Percentiles rank a stretch among this genome's conserved stretches.
phyloP scores from a whole-genome alignment of 1,139 yeast genomes.

The Sugiyamaella xylanicola region DNA sequence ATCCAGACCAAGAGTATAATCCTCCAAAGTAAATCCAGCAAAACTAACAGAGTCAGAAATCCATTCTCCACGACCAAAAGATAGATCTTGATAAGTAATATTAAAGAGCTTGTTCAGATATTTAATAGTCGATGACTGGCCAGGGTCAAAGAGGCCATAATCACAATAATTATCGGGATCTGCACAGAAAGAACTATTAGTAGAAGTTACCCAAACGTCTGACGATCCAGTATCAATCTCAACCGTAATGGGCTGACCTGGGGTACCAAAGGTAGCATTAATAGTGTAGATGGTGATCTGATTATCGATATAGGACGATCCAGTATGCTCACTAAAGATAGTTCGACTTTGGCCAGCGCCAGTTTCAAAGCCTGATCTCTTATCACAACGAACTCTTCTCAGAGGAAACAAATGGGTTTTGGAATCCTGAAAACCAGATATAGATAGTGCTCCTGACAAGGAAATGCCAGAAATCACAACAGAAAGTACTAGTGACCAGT shows the following conservation, averaged over 20 bases:
- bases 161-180: constrained; percentile 24
- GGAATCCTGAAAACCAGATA: not conserved
- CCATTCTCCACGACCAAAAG: constrained; percentile 51
- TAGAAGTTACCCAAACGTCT: constrained; percentile 49
- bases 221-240: constrained; percentile 53
- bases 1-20: constrained; percentile 26
- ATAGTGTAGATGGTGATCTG: constrained; percentile 26
- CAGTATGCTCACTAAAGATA: constrained; percentile 6
- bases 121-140: constrained; percentile 20
- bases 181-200: constrained; percentile 24
- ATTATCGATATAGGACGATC: constrained; percentile 2
- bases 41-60: constrained; percentile 47
- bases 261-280: constrained; percentile 34
- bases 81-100: constrained; percentile 28
- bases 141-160: constrained; percentile 22
- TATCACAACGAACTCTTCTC: not conserved
- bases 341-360: not conserved
- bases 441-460: not conserved
- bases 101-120: constrained; percentile 24
- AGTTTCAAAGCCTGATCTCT: not conserved
- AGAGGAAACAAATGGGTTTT: constrained; percentile 4
- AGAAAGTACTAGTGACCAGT: not conserved
- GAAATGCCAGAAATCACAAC: not conserved
- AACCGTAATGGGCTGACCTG: constrained; percentile 30
- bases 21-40: constrained; percentile 20